Conservation (phyloP, 2,329 filamentous ascomycete species). For the Colletotrichum echinochloae region DNA sequence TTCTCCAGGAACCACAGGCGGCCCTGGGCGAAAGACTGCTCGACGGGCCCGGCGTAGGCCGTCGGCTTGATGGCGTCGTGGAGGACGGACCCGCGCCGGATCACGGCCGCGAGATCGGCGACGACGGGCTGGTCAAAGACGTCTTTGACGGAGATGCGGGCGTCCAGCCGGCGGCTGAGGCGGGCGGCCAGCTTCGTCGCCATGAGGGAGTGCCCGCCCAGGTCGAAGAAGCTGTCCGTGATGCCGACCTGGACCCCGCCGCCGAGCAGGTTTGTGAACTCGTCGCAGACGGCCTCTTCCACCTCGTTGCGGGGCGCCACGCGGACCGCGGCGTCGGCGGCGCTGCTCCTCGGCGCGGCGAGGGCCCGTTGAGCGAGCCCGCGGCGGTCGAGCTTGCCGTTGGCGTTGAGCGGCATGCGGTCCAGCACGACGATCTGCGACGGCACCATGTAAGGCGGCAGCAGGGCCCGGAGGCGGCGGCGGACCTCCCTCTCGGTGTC, state of each 20-base stretch:
- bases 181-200: constrained; percentile 27
- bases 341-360: neutral
- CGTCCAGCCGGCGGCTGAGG: constrained; percentile 18
- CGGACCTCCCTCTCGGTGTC: neutral
- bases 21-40: constrained; percentile 14
- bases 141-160: constrained; percentile 31
- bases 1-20: constrained; percentile 17
- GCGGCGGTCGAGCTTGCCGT: constrained; percentile 45
- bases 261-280: constrained; percentile 21
- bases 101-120: neutral
- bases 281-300: constrained; percentile 37
- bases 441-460: constrained; percentile 46
- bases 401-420: constrained; percentile 45
- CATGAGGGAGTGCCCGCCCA: constrained; percentile 38
- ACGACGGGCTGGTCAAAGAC: constrained; percentile 29
- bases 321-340: neutral
- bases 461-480: neutral
- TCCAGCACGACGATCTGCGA: constrained; percentile 42
- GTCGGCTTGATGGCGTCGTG: neutral
- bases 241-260: constrained; percentile 23
- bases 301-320: constrained; percentile 38
- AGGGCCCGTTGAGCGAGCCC: constrained; percentile 8
- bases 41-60: neutral
- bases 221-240: constrained; percentile 40
- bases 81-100: neutral